Base-by-base conservation (phyloP, 2,329 filamentous ascomycete genomes). In the Amauroascus niger region DNA sequence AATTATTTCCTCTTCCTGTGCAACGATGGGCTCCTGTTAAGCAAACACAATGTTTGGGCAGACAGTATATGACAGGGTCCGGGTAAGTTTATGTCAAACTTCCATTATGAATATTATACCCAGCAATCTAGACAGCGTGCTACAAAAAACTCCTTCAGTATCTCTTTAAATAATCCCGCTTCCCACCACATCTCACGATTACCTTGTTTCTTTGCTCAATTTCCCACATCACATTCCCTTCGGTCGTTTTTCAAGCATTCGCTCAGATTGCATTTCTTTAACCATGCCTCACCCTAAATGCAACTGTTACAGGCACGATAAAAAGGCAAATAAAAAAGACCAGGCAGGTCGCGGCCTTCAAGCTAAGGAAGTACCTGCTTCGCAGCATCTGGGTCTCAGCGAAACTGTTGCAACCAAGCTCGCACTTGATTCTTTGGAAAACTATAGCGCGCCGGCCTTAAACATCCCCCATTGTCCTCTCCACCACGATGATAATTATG, bases 351-450 rank as follows among this genome's bases (percentile, higher is more conserved):
- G 44, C 6, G 52, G 52, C 11, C 52, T 57, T 14, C 30, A 24
- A 14, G 26, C 18, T 39, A 24, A 32, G 32, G 46, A 55, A 16
- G n/a, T 50, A 13, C 49, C 46, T 6, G 40, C 53, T 3, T 39
- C 47, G 11, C 16, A 47, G 6, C 26, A 13, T 37, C 7, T 57
- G 11, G 58, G 52, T 1, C 49, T 59, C 22, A 59, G 52, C 30
- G 58, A 59, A 28, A 44, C 50, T 18, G 32, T 57, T 8, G 58
- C 58, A 5, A 59, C 58, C 3, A 59, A 58, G 41, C 46, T 59
- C 3, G 56, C 56, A n/a, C 30, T 57, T 26, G 57, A 58, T 48
- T 49, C 54, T 11, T 49, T 58, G 16, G 57, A 57, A 14, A 33
- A 45, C 13, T 52, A 50, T 30, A 49, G 28, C n/a, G 8, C 28